Conservation (phyloP, 2,329 filamentous ascomycete species). For the Fusarium haematococcum region DNA sequence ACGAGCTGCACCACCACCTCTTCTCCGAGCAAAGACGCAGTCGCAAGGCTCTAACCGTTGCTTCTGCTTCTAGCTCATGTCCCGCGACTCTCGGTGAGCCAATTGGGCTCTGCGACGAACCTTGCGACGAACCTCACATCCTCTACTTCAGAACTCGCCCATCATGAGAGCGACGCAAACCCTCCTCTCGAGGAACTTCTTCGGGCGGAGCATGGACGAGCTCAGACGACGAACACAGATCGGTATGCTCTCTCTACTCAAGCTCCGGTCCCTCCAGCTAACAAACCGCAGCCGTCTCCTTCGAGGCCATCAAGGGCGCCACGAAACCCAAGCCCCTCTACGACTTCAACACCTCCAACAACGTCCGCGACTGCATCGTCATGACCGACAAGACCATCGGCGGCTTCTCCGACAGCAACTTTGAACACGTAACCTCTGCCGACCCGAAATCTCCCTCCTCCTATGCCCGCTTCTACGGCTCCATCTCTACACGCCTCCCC, state of each 20-base stretch:
- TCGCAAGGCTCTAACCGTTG: not conserved
- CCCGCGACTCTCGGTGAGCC: conserved; percentile 44
- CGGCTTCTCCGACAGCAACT: conserved; percentile 80
- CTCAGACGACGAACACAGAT: conserved; percentile 68
- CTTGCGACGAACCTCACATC: conserved; percentile 8
- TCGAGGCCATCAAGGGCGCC: conserved; percentile 76
- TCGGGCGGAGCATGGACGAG: conserved; percentile 69
- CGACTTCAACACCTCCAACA: conserved; percentile 66
- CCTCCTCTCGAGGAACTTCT: conserved; percentile 64
- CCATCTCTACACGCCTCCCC: conserved; percentile 88
- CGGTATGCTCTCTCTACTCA: conserved; percentile 51
- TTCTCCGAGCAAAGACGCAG: not conserved
- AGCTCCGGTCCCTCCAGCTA: not conserved
- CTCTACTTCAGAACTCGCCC: conserved; percentile 4
- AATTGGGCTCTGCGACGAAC: conserved; percentile 37
- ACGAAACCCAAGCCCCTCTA: conserved; percentile 73
- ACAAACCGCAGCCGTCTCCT: conserved; percentile 67
- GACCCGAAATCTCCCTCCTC: conserved; percentile 35
- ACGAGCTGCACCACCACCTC: not conserved
- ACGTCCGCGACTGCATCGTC: conserved; percentile 71
- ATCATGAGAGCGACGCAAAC: conserved; percentile 62
- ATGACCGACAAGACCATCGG: conserved; percentile 91
- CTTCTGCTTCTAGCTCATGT: conserved; percentile 30
- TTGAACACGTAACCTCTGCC: conserved; percentile 68
- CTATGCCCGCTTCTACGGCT: conserved; percentile 87